Evolutionary conservation across 371 early-diverging fungal species (phyloP), one percentile per base, ranked within the genome.

Genomic region (Mortierella sp.): DNA sequence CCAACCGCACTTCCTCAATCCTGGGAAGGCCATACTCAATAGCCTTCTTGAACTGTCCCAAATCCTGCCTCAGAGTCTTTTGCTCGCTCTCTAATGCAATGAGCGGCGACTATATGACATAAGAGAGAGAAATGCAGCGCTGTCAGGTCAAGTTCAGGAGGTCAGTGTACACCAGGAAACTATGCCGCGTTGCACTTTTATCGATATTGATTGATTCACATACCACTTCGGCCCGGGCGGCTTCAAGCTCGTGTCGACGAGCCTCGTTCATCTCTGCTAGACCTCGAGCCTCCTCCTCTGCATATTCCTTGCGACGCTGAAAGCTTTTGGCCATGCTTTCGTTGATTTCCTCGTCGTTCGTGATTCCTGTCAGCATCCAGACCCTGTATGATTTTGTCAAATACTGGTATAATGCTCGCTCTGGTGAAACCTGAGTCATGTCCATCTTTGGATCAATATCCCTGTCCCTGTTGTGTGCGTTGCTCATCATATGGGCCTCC

Each of bases 41-140:
- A 3, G 76, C 80, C 45, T 77, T 81, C 50, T 84, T 81, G 73
- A 89, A 84, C 50, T 86, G 80, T 11, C 80, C 80, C 44, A 83
- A 80, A 34, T 89, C 88, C 0, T 60, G 63, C 55, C 74, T 79
- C 68, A 91, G 79, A 1, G 73, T 74, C 55, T 91, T 80, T n/a
- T 90, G 88, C 80, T 93, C 91, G 57, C 88, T 87, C 74, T 93
- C 90, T 31, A 93, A 81, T 26, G 81, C 81, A 31, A 89, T 88
- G 4, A 95, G 84, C 2, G 95, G 93, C 0, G 94, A 91, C 91
- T 95, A 84, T 16, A 57, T 19, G 34, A 13, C 4, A 31, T 88
- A 19, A 75, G 1, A 14, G 63, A 47, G 92, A 87, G n/a, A 88
- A 92, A 88, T 13, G 88, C 84, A 90, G 73, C 89, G 3, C 92